phyloP scores from a whole-genome alignment of 2,329 filamentous ascomycete species.

The Epichloe sylvatica region DNA sequence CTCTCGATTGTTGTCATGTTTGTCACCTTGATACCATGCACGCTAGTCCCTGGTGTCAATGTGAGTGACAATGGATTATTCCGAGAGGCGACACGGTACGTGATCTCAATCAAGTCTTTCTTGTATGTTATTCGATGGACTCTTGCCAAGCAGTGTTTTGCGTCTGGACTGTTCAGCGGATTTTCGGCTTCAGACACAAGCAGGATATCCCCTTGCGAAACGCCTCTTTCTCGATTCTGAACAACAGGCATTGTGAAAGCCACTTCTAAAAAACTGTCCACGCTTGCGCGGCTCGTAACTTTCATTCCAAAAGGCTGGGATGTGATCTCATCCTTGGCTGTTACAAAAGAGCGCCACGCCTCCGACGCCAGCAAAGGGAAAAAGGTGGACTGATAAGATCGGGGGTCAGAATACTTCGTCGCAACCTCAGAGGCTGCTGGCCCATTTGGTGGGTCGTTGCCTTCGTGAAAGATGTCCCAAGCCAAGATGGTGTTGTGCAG shows the following conservation, averaged over 20 bases:
- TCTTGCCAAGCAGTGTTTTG: conserved; percentile 73
- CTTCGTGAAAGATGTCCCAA: conserved; percentile 89
- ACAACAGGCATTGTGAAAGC: conserved; percentile 64
- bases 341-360: conserved; percentile 91
- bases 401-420: conserved; percentile 61
- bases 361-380: conserved; percentile 81
- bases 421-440: conserved; percentile 63
- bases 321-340: conserved; percentile 72
- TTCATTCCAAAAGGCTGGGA: conserved; percentile 76
- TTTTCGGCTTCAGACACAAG: conserved; percentile 62
- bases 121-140: conserved; percentile 71
- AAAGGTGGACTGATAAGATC: conserved; percentile 77
- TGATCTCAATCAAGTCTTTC: conserved; percentile 67
- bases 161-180: conserved; percentile 50
- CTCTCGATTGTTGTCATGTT: conserved; percentile 91
- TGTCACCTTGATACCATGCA: conserved; percentile 71
- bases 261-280: conserved; percentile 87
- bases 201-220: conserved; percentile 79
- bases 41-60: conserved; percentile 53
- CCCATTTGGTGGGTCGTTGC: conserved; percentile 69
- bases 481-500: conserved; percentile 76
- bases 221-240: conserved; percentile 55
- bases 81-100: conserved; percentile 64
- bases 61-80: conserved; percentile 47
- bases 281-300: conserved; percentile 71